Conservation (phyloP, 768 basidiomycete species). For the Boletellus ananas region DNA sequence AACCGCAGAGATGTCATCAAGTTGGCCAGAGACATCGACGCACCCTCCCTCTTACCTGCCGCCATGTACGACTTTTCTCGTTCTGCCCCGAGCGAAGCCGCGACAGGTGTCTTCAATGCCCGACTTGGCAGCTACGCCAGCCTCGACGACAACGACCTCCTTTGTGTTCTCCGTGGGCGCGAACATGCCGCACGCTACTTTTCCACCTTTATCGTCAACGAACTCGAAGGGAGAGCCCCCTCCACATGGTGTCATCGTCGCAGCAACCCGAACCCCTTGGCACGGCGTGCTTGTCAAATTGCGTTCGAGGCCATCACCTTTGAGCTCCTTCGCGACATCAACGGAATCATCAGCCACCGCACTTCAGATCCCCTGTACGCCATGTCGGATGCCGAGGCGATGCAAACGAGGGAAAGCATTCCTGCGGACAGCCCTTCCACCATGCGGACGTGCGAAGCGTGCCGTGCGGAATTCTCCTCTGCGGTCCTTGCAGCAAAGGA, state of each 20-base stretch:
- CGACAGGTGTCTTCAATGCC: constrained; percentile 45
- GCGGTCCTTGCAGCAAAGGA: constrained; percentile 56
- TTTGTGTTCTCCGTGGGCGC: constrained; percentile 60
- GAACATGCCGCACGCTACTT: constrained; percentile 72
- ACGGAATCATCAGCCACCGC: constrained; percentile 61
- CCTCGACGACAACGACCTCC: constrained; percentile 49
- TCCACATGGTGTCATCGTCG: constrained; percentile 47
- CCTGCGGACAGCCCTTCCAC: constrained; percentile 40
- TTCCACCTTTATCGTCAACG: constrained; percentile 72
- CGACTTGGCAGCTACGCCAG: constrained; percentile 37
- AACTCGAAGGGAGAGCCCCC: constrained; percentile 62
- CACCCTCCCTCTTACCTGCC: constrained; percentile 60
- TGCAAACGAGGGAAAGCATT: constrained; percentile 54
- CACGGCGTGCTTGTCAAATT: constrained; percentile 57
- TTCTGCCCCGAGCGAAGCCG: constrained; percentile 57
- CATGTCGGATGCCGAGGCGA: constrained; percentile 60
- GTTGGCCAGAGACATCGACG: constrained; percentile 54
- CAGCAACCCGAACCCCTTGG: constrained; percentile 42
- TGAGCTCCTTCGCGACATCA: constrained; percentile 69
- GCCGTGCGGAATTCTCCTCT: constrained; percentile 58
- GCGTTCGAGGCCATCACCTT: constrained; percentile 74
- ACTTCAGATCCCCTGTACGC: constrained; percentile 70
- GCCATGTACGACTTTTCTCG: constrained; percentile 82
- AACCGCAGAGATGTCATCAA: constrained; percentile 57
- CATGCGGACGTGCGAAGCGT: constrained; percentile 62